Base-by-base conservation (phyloP, 306 rosid genomes). In the Vigna nakashimae region DNA sequence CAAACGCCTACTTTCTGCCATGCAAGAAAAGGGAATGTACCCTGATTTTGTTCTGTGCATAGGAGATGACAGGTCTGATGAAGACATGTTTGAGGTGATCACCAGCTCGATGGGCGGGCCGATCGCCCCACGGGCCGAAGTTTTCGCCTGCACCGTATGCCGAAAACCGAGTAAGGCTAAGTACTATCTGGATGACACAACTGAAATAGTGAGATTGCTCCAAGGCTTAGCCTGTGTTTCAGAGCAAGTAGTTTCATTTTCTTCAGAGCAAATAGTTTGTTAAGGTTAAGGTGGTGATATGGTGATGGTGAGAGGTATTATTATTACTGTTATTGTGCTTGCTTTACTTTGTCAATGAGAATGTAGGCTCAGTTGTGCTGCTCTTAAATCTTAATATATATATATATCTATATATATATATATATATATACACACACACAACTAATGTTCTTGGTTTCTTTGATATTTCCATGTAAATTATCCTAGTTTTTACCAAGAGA, bases 1-100 rank as follows among this genome's bases (percentile, higher is more conserved):
- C 1, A 87, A 89, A 79, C 87, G 82, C 69, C 91, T 88, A 70
- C 92, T 93, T 34, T 73, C 53, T 49, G 73, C 91, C 2, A 88
- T 89, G 93, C 78, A 52, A 69, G 85, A 87, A 81, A 90, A 66
- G 71, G 90, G 83, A 16, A 89, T 79, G 74, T 86, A 64, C 49
- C 96, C 96, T 15, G 97, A 93, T 75, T 91, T 93, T 48, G 92
- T 93, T 71, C 82, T 93, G 38, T 93, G 98, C 49, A 91, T 93
- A 50, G 98, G 98, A 51, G 98, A 93, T 65, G 97, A 93, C 84
- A 83, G 96, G 70, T 93, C 98, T 0, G 97, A 91, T 1, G 98
- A 93, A 82, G 98, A 93, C 71, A 91, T 93, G 98, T 93, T 93
- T 6, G 96, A 90, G 80, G 84, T 76, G 9, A 80, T 84, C 38